Evolutionary conservation across 2,329 filamentous ascomycete genomes (phyloP).

Genomic region (Phialophora macrospora): DNA sequence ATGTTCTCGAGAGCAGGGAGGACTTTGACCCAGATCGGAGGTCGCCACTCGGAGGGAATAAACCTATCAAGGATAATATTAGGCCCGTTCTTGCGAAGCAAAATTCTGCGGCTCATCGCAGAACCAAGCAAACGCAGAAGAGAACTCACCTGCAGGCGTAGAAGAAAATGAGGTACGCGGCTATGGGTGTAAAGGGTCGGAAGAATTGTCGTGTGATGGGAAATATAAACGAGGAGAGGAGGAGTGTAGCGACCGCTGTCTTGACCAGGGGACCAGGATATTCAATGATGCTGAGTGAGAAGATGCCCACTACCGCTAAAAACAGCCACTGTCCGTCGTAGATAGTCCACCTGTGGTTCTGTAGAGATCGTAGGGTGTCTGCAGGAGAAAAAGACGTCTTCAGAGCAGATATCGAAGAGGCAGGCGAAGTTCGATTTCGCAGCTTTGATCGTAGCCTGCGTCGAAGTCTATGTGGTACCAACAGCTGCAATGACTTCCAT

Average conservation of each 20-base stretch:
- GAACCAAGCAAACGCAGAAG: background rate
- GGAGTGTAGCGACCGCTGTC: constrained; percentile 69
- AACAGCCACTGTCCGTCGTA: constrained; percentile 86
- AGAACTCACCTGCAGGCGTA: constrained; percentile 84
- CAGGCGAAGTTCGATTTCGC: constrained; percentile 67
- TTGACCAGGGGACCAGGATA: constrained; percentile 78
- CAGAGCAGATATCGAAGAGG: constrained; percentile 74
- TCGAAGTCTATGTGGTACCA: constrained; percentile 68
- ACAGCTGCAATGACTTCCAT: constrained; percentile 56
- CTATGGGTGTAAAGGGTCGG: constrained; percentile 81
- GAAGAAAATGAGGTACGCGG: constrained; percentile 87
- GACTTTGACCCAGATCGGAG: constrained; percentile 93
- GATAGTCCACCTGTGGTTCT: constrained; percentile 76
- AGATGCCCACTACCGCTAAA: constrained; percentile 74
- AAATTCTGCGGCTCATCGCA: background rate
- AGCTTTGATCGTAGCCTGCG: constrained; percentile 71
- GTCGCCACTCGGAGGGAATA: constrained; percentile 84
- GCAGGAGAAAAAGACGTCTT: constrained; percentile 81
- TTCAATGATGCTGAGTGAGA: constrained; percentile 82
- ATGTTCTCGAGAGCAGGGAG: constrained; percentile 95
- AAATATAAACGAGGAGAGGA: constrained; percentile 74
- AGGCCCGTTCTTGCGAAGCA: background rate
- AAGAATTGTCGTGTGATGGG: constrained; percentile 91
- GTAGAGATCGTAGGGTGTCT: constrained; percentile 76
- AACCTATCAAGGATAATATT: constrained; percentile 62